Percentiles rank a stretch among this genome's conserved stretches.
Conservation (phyloP, 371 early-diverging fungal species). For the Lichtheimia ornata region DNA sequence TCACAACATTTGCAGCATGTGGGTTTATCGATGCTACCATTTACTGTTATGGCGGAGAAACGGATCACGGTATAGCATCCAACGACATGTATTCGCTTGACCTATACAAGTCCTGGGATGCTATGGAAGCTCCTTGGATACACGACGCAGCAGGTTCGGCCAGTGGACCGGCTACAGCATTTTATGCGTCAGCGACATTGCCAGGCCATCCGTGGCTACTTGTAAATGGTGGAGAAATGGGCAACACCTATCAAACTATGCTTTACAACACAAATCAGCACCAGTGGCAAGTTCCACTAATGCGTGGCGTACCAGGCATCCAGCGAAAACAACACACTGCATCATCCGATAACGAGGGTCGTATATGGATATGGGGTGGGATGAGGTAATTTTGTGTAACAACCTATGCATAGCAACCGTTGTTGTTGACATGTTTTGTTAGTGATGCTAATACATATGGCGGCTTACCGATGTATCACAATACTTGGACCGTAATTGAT, state of each 20-base stretch:
- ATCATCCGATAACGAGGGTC: conserved; percentile 9
- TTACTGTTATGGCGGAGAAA: conserved; percentile 8
- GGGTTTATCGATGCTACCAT: conserved; percentile 4
- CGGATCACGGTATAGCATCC: neutral
- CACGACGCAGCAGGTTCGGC: neutral
- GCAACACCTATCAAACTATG: neutral
- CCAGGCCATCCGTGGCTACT: neutral
- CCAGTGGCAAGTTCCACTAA: neutral
- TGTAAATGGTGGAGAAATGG: conserved; percentile 5
- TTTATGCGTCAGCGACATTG: neutral
- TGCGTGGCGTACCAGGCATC: neutral
- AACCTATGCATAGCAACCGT: neutral
- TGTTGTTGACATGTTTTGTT: neutral
- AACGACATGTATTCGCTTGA: neutral
- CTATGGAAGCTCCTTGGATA: conserved; percentile 6
- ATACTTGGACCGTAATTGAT: conserved; percentile 9
- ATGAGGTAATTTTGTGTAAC: neutral
- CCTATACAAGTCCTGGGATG: conserved; percentile 6
- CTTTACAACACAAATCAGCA: neutral
- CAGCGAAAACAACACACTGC: conserved; percentile 10
- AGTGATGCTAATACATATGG: conserved; percentile 10
- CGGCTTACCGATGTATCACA: conserved; percentile 1
- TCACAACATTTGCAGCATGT: neutral
- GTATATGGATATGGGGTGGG: conserved; percentile 13
- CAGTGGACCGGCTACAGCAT: neutral